phyloP scores from a whole-genome alignment of 2,329 filamentous ascomycete genomes.

The Phialophora verrucosa region DNA sequence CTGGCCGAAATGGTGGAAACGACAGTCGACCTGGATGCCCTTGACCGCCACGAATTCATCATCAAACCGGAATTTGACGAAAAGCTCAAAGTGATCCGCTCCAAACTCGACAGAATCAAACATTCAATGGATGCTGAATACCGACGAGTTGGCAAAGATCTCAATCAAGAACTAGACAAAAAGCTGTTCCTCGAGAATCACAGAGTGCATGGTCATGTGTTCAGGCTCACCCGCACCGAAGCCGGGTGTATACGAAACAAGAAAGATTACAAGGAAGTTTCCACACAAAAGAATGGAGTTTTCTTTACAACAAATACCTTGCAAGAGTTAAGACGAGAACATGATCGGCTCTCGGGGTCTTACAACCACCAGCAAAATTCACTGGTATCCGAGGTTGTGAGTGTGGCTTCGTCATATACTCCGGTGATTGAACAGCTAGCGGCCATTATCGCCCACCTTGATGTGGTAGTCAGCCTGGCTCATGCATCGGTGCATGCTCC shows the following conservation, averaged over 20 bases:
- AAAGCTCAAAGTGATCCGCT: constrained; percentile 81
- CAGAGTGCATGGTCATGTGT: constrained; percentile 93
- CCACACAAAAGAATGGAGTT: constrained; percentile 97
- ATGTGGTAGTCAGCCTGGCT: constrained; percentile 92
- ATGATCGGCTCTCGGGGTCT: constrained; percentile 90
- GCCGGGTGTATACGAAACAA: constrained; percentile 93
- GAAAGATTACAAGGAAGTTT: constrained; percentile 87
- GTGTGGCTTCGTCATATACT: constrained; percentile 91
- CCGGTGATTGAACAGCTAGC: constrained; percentile 90
- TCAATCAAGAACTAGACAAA: constrained; percentile 93
- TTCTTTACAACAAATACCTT: constrained; percentile 92
- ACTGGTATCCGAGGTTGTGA: constrained; percentile 88
- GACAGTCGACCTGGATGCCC: constrained; percentile 90
- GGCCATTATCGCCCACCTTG: constrained; percentile 85
- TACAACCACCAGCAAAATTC: constrained; percentile 95
- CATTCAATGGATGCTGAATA: constrained; percentile 86
- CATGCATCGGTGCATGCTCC: constrained; percentile 94
- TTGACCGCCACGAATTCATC: constrained; percentile 97
- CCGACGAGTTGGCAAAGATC: constrained; percentile 73
- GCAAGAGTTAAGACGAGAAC: constrained; percentile 81
- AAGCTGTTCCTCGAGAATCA: constrained; percentile 98
- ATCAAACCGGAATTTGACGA: constrained; percentile 99
- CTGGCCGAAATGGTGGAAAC: constrained; percentile 98
- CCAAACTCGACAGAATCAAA: constrained; percentile 84
- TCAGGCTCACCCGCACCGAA: constrained; percentile 88